Conservation (phyloP, 768 basidiomycete species). For the Amanita jacksonii region DNA sequence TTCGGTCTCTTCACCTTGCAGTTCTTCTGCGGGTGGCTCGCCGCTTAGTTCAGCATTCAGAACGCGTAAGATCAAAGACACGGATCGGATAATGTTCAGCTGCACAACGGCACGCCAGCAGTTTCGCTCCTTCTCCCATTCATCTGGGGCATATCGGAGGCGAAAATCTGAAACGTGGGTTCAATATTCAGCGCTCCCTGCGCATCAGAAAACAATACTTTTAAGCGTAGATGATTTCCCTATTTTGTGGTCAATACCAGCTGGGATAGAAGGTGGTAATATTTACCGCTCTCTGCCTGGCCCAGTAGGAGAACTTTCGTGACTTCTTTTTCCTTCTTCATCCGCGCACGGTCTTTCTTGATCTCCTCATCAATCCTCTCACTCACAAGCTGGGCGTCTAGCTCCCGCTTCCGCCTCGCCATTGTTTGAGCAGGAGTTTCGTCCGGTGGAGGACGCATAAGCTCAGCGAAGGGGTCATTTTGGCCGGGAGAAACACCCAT, state of each 20-base stretch:
- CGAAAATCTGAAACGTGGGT: conserved; percentile 47
- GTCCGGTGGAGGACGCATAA: conserved; percentile 40
- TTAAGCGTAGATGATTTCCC: conserved; percentile 66
- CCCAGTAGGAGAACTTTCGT: conserved; percentile 56
- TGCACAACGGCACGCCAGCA: conserved; percentile 75
- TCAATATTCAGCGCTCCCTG: conserved; percentile 5
- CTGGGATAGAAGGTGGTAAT: conserved; percentile 2
- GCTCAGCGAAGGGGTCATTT: conserved; percentile 34
- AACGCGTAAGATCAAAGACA: conserved; percentile 55
- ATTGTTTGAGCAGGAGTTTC: conserved; percentile 44
- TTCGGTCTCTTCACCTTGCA: conserved; percentile 1
- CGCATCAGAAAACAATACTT: conserved; percentile 28
- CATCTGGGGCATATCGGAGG: conserved; percentile 51
- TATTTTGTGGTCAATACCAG: conserved; percentile 16
- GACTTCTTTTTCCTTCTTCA: conserved; percentile 36
- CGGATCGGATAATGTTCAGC: conserved; percentile 67
- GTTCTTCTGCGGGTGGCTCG: conserved; percentile 11
- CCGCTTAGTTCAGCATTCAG: conserved; percentile 46
- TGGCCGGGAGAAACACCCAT: conserved; percentile 29
- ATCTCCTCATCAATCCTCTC: conserved; percentile 56
- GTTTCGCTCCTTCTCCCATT: conserved; percentile 58
- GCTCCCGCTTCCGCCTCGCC: conserved; percentile 35
- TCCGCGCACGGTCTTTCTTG: conserved; percentile 32
- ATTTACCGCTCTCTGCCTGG: conserved; percentile 56
- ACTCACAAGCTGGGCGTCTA: conserved; percentile 36